These are phyloP conservation scores for Aspergillus terreus DNA, from an alignment of 2,329 filamentous ascomycete genomes.

Conservation along the genomic window DNA sequence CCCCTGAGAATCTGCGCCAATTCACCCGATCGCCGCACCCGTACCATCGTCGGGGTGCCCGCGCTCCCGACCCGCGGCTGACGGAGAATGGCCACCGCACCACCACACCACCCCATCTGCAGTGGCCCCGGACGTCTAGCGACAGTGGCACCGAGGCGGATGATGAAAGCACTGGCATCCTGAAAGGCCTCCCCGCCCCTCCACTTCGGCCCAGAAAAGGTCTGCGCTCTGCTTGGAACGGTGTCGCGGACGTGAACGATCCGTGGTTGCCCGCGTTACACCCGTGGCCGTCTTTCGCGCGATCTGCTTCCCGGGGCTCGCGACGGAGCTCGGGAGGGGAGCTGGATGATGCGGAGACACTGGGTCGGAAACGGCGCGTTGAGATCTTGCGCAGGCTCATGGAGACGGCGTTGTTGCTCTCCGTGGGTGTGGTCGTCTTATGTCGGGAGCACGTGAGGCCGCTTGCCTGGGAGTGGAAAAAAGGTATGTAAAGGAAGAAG, in stretches of 20 bases:
- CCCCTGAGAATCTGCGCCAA: conserved; percentile 39
- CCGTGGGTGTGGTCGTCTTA: conserved; percentile 46
- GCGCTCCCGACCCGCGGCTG: conserved; percentile 53
- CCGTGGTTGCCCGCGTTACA: conserved; percentile 28
- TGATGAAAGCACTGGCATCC: conserved; percentile 72
- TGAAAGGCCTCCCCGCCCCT: conserved; percentile 80
- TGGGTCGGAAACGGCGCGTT: conserved; percentile 32
- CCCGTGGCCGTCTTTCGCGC: conserved; percentile 30
- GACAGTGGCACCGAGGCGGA: conserved; percentile 95
- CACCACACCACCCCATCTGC: conserved; percentile 29
- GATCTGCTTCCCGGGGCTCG: conserved; percentile 23
- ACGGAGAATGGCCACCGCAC: conserved; percentile 32
- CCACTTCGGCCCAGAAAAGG: conserved; percentile 72
- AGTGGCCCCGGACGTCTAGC: conserved; percentile 62
- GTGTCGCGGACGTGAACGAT: conserved; percentile 20
- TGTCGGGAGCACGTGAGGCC: conserved; percentile 27
- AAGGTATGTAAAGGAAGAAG: conserved; percentile 27
- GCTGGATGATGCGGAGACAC: conserved; percentile 22
- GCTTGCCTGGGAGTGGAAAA: conserved; percentile 34
- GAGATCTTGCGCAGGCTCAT: conserved; percentile 48
- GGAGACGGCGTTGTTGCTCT: conserved; percentile 53
- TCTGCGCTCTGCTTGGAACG: conserved; percentile 49
- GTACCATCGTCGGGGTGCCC: conserved; percentile 58
- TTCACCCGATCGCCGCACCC: conserved; percentile 65
- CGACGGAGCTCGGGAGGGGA: conserved; percentile 32